Base-by-base conservation (phyloP, 202 grass and related monocot genomes). In the Cymbopogon flexuosus region DNA sequence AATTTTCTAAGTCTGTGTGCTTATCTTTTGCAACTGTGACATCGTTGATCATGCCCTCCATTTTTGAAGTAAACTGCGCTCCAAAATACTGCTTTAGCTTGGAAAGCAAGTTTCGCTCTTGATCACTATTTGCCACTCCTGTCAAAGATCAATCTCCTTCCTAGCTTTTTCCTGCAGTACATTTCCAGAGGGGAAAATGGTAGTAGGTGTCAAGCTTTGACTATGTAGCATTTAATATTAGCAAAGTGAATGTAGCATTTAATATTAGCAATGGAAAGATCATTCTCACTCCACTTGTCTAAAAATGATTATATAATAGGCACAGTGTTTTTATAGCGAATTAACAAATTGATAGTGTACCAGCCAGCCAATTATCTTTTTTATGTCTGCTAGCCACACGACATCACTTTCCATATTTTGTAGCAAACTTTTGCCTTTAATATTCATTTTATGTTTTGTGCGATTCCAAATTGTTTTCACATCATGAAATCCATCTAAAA, bases 41-140 rank as follows among this genome's bases (percentile, higher is more conserved):
- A 86, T 97, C 91, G 6, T 77, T 92, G 35, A 97, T 84, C 95
- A 94, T 94, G 80, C 95, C 95, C 90, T 97, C 95, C 92, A 94
- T 97, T 85, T 97, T 94, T 54, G 92, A 97, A 72, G 95, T 94
- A 81, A 97, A 97, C 47, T 97, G 95, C 27, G 92, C 95, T 56
- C 95, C 92, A 62, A 84, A 94, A 51, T 89, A 80, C 78, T 97
- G 92, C 68, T 94, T 97, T 74, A 97, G 79, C 86, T 94, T 98
- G 89, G 95, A 88, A 56, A 98, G 83, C 14, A 98, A 93, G 45
- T 90, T 98, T 72, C 92, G 89, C 83, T 98, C 95, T 22, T 91
- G 92, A 22, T 98, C 95, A 91, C 93, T 92, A 84, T 93, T 93
- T 93, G 66, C 88, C 88, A 89, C 88, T 94, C 86, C 94, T 98